phyloP scores from a whole-genome alignment of 352 stramenopile genomes.

The Pythium pyrilobum region DNA sequence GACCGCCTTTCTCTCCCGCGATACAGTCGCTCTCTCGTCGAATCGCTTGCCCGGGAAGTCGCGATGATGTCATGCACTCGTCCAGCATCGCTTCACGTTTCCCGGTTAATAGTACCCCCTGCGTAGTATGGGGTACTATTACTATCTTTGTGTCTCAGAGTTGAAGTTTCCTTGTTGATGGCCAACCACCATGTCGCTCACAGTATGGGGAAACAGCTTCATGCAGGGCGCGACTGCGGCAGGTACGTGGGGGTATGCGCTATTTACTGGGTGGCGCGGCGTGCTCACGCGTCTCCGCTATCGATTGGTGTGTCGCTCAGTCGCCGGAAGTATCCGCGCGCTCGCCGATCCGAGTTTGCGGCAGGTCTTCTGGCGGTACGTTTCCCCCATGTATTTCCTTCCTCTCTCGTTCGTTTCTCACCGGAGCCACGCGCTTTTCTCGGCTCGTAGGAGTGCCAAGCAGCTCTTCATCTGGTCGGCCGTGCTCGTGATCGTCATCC shows the following conservation, averaged over 20 bases:
- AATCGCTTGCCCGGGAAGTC: not conserved
- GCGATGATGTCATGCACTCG: conserved; percentile 1
- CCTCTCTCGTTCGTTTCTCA: too few relatives aligned
- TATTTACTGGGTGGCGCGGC: too few relatives aligned
- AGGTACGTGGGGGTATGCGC: conserved; percentile 5
- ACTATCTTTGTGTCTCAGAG: not conserved
- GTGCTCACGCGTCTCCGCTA: not conserved
- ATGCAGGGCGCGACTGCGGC: conserved; percentile 10
- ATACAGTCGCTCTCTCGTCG: not conserved
- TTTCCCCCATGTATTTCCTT: too few relatives aligned
- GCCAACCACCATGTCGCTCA: conserved; percentile 8
- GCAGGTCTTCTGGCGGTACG: conserved; percentile 39
- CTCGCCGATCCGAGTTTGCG: conserved; percentile 37
- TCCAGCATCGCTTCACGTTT: not conserved
- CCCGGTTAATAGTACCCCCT: not conserved
- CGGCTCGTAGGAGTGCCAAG: conserved; percentile 46
- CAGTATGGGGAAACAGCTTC: conserved; percentile 9
- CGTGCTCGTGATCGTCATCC: conserved; percentile 45
- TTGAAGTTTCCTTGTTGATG: conserved; percentile 3
- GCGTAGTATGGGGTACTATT: not conserved
- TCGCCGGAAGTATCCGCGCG: conserved; percentile 26
- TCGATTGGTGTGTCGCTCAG: conserved; percentile 2
- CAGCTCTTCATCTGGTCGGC: conserved; percentile 42
- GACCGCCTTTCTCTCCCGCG: too few relatives aligned
- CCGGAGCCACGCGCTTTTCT: too few relatives aligned